These are phyloP conservation scores for Calcarisporium arbuscula DNA, from an alignment of 2,329 filamentous ascomycete genomes.

Conservation along the genomic window DNA sequence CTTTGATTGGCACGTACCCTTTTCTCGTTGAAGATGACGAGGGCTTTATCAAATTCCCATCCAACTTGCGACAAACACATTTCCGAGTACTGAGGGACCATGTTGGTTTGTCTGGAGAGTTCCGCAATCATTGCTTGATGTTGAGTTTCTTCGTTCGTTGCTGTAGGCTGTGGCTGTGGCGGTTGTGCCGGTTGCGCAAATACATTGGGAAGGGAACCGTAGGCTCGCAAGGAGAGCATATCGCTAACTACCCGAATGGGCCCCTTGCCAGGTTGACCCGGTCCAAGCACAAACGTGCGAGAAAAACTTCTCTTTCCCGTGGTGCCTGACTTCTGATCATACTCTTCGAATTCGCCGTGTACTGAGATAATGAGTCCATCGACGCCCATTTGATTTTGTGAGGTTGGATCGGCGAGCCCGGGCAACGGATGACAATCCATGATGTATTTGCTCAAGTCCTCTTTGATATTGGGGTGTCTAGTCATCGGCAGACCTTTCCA, in stretches of 20 bases:
- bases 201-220: conserved; percentile 42
- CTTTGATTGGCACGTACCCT: conserved; percentile 53
- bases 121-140: conserved; percentile 68
- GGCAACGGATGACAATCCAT: conserved; percentile 75
- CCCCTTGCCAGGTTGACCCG: conserved; percentile 58
- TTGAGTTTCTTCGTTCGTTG: conserved; percentile 34
- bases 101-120: conserved; percentile 69
- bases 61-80: conserved; percentile 73
- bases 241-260: conserved; percentile 73
- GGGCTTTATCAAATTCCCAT: conserved; percentile 74
- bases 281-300: conserved; percentile 72
- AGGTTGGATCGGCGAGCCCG: conserved; percentile 63
- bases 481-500: conserved; percentile 69
- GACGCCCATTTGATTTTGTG: conserved; percentile 58
- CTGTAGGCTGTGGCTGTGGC: conserved; percentile 5
- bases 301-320: conserved; percentile 72
- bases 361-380: conserved; percentile 72
- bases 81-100: conserved; percentile 72
- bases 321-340: conserved; percentile 48
- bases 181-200: conserved; percentile 22
- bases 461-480: conserved; percentile 64
- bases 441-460: conserved; percentile 66
- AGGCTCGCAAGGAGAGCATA: conserved; percentile 67
- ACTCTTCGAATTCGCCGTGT: conserved; percentile 81
- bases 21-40: conserved; percentile 68